Base-by-base conservation (phyloP, 768 basidiomycete species). In the Boletus rufocinnamomeus region DNA sequence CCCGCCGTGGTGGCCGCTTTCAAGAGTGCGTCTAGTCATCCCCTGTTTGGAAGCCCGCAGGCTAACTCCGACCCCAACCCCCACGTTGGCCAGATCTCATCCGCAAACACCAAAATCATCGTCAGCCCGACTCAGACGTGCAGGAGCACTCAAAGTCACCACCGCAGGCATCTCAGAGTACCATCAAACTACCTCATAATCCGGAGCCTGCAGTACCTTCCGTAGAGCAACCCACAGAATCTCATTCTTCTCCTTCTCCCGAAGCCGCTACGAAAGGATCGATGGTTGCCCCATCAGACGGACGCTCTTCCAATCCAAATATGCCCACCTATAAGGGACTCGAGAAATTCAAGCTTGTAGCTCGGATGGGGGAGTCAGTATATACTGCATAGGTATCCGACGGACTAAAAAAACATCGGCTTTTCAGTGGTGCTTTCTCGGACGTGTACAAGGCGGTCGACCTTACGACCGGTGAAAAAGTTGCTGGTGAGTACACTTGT, bases 371-470 rank as follows among this genome's bases (percentile, higher is more conserved):
- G 79, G 93, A 95, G 93, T 95, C 61, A 73, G 93, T 88, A 38
- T 53, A 38, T 41, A 9, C 4, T 5, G 27, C 30, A 37, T 8
- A 13, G 49, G 55, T 52, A 56, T 37, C 45, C 46, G 56, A 55
- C 50, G 56, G 48, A 46, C 54, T 48, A 37, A 38, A 57, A 55
- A 59, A 50, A 72, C 66, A 44, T 41, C 43, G 54, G 58, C 40
- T 56, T 73, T 59, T 34, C 66, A 92, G 87, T 67, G 96, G 96
- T 59, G 96, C 96, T 44, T 99, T 99, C 73, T 98, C 95, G n/a
- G 93, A 97, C 70, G 96, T 99, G 10, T 99, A 96, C 82, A 92
- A 91, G 71, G 96, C 94, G 16, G 66, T 89, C 54, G 91, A 98
- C 71, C 79, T 84, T 49, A 77, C 80, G 38, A 88, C 86, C 13